phyloP scores from a whole-genome alignment of 768 basidiomycete species.

The Leucogyrophana mollusca region DNA sequence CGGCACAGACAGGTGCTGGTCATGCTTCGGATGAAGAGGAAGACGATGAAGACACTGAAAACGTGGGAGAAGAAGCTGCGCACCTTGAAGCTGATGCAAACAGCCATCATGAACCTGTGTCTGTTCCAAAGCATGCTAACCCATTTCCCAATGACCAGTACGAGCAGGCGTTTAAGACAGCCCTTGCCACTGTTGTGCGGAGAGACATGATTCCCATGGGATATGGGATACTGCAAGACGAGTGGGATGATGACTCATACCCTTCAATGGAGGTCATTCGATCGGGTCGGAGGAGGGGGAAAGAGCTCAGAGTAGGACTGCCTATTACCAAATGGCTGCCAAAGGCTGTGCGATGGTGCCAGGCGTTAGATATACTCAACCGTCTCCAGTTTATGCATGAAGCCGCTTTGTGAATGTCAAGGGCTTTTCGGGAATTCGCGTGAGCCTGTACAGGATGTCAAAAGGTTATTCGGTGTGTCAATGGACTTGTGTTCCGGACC shows the following conservation, averaged over 20 bases:
- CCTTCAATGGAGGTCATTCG: constrained; percentile 9
- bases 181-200: too few species aligned
- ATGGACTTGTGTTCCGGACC: too few species aligned
- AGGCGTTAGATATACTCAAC: constrained; percentile 5
- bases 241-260: constrained; percentile 4
- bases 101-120: constrained; percentile 1
- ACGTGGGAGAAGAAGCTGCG: constrained; percentile 1
- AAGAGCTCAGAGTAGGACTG: constrained; percentile 6
- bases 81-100: background rate
- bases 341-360: constrained; percentile 12
- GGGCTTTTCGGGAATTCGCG: too few species aligned
- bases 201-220: background rate
- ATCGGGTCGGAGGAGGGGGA: background rate
- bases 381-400: too few species aligned
- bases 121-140: background rate
- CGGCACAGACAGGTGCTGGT: constrained; percentile 7
- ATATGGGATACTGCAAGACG: constrained; percentile 2
- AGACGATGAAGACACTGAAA: background rate
- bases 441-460: too few species aligned
- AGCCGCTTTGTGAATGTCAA: too few species aligned
- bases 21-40: constrained; percentile 1
- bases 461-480: too few species aligned
- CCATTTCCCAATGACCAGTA: background rate
- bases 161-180: too few species aligned
- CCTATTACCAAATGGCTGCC: constrained; percentile 9